phyloP scores from a whole-genome alignment of 345 rosid genomes.

The Mercurialis annua region DNA sequence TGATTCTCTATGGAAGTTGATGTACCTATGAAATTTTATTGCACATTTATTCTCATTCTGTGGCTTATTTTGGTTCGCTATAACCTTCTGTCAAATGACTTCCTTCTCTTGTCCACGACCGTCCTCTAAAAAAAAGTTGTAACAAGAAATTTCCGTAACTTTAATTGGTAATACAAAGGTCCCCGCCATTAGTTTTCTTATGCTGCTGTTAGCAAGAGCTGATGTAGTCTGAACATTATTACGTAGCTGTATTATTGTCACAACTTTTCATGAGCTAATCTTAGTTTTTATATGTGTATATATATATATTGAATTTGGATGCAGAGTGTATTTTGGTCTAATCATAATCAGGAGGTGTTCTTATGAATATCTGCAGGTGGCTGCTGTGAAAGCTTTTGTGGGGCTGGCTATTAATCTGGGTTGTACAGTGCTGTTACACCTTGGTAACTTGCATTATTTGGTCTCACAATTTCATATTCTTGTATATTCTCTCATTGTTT shows the following conservation, averaged over 20 bases:
- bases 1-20: slow-evolving; percentile 2
- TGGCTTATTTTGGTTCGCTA: background rate
- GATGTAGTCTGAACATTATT: too few relatives aligned
- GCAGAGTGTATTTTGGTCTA: background rate
- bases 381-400: slow-evolving; percentile 19
- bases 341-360: background rate
- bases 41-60: background rate
- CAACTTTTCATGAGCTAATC: too few relatives aligned
- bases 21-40: background rate
- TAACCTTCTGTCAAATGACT: too few relatives aligned
- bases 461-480: slow-evolving; percentile 27
- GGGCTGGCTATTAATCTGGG: slow-evolving; percentile 21
- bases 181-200: too few relatives aligned
- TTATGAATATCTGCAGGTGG: slow-evolving; percentile 27
- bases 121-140: too few relatives aligned
- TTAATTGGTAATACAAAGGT: too few relatives aligned
- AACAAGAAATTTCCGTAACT: too few relatives aligned
- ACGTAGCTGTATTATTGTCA: too few relatives aligned
- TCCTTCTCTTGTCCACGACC: too few relatives aligned
- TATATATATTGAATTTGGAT: background rate
- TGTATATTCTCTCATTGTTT: slow-evolving; percentile 30
- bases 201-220: too few relatives aligned
- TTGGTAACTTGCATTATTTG: slow-evolving; percentile 18
- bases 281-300: too few relatives aligned
- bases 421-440: slow-evolving; percentile 36